Evolutionary conservation across 371 early-diverging fungal genomes (phyloP).

Genomic region (Mucor piriformis): DNA sequence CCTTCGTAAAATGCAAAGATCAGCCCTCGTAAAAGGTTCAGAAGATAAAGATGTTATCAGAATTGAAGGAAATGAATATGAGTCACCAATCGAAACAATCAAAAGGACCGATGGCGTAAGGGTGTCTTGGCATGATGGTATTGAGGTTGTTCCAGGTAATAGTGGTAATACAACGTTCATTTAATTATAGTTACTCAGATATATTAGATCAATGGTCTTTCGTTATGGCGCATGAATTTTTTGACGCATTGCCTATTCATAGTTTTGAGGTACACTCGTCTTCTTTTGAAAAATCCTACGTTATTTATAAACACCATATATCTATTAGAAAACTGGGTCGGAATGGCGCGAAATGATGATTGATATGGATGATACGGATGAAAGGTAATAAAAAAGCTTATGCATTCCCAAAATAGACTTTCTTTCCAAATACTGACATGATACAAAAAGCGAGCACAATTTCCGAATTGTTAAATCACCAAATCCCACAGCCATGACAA

Average conservation of each 20-base stretch:
- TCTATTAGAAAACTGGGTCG: constrained; percentile 61
- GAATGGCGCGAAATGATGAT: constrained; percentile 93
- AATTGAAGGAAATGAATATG: constrained; percentile 32
- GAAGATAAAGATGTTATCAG: constrained; percentile 44
- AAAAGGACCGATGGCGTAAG: constrained; percentile 55
- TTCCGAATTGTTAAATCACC: constrained; percentile 82
- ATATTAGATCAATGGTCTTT: constrained; percentile 58
- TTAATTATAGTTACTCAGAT: neutral
- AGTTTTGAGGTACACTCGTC: constrained; percentile 68
- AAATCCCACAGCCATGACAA: constrained; percentile 66
- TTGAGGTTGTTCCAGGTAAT: constrained; percentile 70
- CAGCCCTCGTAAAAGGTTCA: constrained; percentile 47
- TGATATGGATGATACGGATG: constrained; percentile 73
- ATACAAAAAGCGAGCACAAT: constrained; percentile 59
- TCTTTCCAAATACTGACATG: neutral
- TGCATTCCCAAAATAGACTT: neutral
- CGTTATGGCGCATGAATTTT: constrained; percentile 92
- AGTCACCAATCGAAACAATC: constrained; percentile 33
- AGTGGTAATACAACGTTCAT: neutral
- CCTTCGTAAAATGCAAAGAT: constrained; percentile 72
- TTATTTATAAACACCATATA: neutral
- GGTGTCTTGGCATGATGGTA: constrained; percentile 74
- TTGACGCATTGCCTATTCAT: constrained; percentile 94
- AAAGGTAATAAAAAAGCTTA: constrained; percentile 42
- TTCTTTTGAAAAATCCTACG: neutral